Base-by-base conservation (phyloP, 75 land plant genomes). In the Pinus tabuliformis region DNA sequence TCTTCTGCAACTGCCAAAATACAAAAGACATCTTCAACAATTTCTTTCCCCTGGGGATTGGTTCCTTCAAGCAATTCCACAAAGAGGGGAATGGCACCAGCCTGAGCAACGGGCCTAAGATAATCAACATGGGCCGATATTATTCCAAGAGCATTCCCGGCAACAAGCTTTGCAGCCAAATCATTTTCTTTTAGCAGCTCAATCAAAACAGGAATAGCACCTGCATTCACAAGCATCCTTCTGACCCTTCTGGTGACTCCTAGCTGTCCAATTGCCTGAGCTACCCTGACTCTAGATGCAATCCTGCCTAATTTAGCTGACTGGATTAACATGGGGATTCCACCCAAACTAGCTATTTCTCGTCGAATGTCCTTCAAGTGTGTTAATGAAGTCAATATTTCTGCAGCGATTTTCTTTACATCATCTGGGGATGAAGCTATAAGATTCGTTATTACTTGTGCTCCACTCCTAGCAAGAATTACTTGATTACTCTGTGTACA, bases 21-120 rank as follows among this genome's bases (percentile, higher is more conserved):
- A 72, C 78, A 85, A 64, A 85, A 82, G 20, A 75, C 87, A 82
- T 85, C 87, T 64, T 85, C 87, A 45, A 81, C 81, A 54, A 85
- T 78, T 57, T 85, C 87, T 58, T 78, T 82, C 14, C 87, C 87
- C 24, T 60, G 74, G 20, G 84, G 61, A 13, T 85, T 77, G 57
- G 7, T 56, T 54, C 81, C 87, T 63, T 82, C 66, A 75, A 85
- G 84, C 49, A 85, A 65, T 73, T 85, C 78, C 17, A 68, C 81
- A 82, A 63, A 78, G 17, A 85, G 64, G 28, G 87, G 84, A 28
- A 85, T 85, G 14, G 87, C 87, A 28, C 84, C 87, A 20, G 81
- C 81, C 54, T 78, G 75, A 62, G 87, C 87, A 73, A 85, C 84
- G 15, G 63, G 84, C 56, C 78, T 20, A 54, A 85, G 73, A 72